phyloP scores from a whole-genome alignment of 2,329 filamentous ascomycete species.

The Epichloe baconii region DNA sequence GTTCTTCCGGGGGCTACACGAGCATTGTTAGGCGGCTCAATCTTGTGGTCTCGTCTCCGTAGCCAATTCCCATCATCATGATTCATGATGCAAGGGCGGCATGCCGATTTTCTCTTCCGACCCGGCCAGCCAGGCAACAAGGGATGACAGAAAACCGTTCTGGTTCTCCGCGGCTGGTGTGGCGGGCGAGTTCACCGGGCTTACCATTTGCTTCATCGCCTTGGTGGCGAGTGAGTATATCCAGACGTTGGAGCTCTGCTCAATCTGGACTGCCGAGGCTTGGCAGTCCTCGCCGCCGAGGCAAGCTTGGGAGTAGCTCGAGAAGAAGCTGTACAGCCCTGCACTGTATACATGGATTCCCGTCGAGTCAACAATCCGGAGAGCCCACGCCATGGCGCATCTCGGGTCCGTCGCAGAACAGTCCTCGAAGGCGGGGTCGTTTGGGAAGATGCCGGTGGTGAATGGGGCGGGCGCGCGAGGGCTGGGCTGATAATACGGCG shows the following conservation, averaged over 20 bases:
- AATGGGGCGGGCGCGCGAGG: conserved; percentile 13
- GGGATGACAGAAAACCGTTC: background rate
- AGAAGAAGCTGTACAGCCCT: background rate
- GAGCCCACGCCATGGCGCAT: background rate
- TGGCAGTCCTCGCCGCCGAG: background rate
- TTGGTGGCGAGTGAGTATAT: background rate
- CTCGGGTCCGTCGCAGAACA: background rate
- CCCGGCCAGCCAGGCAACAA: too few species aligned
- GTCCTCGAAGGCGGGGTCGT: conserved; percentile 1
- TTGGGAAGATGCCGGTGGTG: background rate
- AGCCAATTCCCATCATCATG: too few species aligned
- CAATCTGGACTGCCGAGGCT: background rate
- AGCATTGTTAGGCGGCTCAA: too few species aligned
- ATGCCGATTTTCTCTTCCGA: too few species aligned
- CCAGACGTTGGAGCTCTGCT: background rate
- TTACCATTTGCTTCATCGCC: background rate
- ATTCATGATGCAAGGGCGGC: too few species aligned
- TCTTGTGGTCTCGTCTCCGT: too few species aligned
- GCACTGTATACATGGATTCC: background rate
- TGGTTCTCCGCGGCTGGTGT: background rate
- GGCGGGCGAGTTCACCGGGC: background rate
- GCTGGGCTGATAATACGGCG: conserved; percentile 21
- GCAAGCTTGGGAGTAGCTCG: background rate
- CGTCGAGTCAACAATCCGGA: background rate
- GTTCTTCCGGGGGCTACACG: too few species aligned